These are phyloP conservation scores for Quercus phellos DNA, from an alignment of 331 rosid genomes.

Conservation along the genomic window DNA sequence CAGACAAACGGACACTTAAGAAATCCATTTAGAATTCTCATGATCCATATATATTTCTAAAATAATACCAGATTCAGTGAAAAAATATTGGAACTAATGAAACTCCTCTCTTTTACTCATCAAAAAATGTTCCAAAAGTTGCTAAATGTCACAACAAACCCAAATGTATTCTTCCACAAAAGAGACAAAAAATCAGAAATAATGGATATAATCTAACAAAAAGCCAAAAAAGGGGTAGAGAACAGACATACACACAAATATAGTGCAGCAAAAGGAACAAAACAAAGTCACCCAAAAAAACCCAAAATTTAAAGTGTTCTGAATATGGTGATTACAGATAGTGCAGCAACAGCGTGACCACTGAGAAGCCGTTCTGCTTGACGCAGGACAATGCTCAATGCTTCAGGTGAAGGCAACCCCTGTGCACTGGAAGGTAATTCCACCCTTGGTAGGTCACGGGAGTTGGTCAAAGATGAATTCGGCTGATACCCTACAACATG, in stretches of 20 bases:
- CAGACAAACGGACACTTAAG: background rate
- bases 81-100: background rate
- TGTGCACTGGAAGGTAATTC: conserved; percentile 73
- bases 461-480: conserved; percentile 39
- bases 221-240: background rate
- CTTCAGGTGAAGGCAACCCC: conserved; percentile 81
- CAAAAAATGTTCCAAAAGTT: background rate
- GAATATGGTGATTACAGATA: conserved; percentile 62
- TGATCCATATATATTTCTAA: background rate
- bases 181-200: too few relatives aligned
- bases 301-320: conserved; percentile 3
- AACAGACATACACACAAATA: background rate
- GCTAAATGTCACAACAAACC: too few relatives aligned
- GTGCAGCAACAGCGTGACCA: conserved; percentile 64
- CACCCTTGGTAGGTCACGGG: conserved; percentile 42
- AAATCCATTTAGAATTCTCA: background rate
- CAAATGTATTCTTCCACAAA: too few relatives aligned
- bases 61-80: background rate
- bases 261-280: background rate
- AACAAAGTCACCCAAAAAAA: background rate
- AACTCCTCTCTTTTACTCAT: background rate
- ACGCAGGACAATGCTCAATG: conserved; percentile 70
- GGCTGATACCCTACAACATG: conserved; percentile 39
- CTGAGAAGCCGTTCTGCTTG: conserved; percentile 65
- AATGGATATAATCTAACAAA: background rate